Evolutionary conservation across 2,329 filamentous ascomycete species (phyloP).

Genomic region (Cytospora chrysosperma): DNA sequence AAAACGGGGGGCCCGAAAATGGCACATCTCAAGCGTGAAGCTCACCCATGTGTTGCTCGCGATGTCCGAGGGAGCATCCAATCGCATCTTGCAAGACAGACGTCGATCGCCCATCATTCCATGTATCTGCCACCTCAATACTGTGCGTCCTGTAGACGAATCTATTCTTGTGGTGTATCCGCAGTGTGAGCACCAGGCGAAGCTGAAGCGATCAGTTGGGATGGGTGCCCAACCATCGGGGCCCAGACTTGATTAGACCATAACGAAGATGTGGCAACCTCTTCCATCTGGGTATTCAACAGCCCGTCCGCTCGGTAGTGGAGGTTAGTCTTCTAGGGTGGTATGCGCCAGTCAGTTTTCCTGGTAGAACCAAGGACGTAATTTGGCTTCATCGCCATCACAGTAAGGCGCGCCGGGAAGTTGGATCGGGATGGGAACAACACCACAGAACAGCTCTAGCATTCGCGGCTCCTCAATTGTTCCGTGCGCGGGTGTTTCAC

Average conservation of each 20-base stretch:
- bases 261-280: not conserved
- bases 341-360: not conserved
- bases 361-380: constrained; percentile 43
- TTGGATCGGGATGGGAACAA: constrained; percentile 63
- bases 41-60: not conserved
- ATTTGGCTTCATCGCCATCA: constrained; percentile 33
- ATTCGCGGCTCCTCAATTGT: constrained; percentile 10
- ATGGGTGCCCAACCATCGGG: not conserved
- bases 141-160: not conserved
- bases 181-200: not conserved
- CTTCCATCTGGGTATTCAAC: not conserved
- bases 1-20: not conserved
- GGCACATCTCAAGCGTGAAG: not conserved
- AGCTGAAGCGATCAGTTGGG: not conserved
- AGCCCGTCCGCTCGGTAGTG: not conserved
- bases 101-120: not conserved
- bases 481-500: constrained; percentile 1
- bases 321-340: not conserved
- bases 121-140: not conserved
- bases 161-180: not conserved
- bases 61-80: not conserved
- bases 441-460: constrained; percentile 51
- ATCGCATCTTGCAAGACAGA: not conserved
- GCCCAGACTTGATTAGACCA: not conserved
- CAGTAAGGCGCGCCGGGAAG: constrained; percentile 54